Evolutionary conservation across 371 early-diverging fungal genomes (phyloP).

Genomic region (Coemansia sp.): DNA sequence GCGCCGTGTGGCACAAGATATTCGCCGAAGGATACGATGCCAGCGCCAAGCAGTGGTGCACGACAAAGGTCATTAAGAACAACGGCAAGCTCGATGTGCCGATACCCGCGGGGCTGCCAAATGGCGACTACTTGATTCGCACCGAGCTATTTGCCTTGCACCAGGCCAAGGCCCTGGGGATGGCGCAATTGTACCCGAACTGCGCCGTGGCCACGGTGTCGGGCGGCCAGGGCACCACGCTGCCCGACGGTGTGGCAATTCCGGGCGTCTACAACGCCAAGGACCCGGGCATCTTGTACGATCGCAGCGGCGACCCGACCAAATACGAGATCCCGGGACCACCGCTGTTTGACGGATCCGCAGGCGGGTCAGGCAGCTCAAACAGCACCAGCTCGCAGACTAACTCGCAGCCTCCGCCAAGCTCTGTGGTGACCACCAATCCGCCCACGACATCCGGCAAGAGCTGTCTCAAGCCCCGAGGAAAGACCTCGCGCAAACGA

Average conservation of each 20-base stretch:
- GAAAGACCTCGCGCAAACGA: too few relatives aligned
- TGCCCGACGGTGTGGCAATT: slow-evolving; percentile 7
- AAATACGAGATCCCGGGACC: slow-evolving; percentile 15
- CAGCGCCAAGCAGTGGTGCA: slow-evolving; percentile 16
- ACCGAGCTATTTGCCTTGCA: slow-evolving; percentile 32
- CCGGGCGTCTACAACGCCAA: slow-evolving; percentile 16
- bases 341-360: not conserved
- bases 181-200: slow-evolving; percentile 23
- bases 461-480: too few relatives aligned
- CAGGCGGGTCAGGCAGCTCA: not conserved
- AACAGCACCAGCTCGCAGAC: not conserved
- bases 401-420: not conserved
- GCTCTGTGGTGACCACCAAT: too few relatives aligned
- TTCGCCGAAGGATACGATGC: slow-evolving; percentile 20
- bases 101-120: slow-evolving; percentile 16
- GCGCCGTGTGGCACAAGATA: slow-evolving; percentile 31
- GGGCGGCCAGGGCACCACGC: not conserved
- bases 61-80: slow-evolving; percentile 14
- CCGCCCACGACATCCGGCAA: too few relatives aligned
- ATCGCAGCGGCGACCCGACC: slow-evolving; percentile 7
- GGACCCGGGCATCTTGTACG: slow-evolving; percentile 20
- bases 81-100: slow-evolving; percentile 12
- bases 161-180: slow-evolving; percentile 5
- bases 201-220: slow-evolving; percentile 11
- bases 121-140: slow-evolving; percentile 22